Evolutionary conservation across 208 protist genomes (phyloP), one percentile per base, ranked within the genome.

Genomic region (Acanthamoeba healyi): DNA sequence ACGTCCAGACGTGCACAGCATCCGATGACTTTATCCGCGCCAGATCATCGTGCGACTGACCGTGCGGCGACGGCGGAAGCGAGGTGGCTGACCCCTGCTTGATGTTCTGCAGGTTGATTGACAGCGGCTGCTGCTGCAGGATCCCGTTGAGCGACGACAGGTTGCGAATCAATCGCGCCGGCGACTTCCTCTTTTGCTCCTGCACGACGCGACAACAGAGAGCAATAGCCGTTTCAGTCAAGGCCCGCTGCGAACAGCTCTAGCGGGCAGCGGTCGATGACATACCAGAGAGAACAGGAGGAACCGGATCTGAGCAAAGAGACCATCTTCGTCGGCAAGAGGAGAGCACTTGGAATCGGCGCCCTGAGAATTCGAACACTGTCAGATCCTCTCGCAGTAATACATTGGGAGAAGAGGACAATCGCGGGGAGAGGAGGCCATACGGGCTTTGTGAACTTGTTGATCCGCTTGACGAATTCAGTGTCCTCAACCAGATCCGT

Each of bases 401-500:
- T 2, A 38, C 67, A n/a, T n/a, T n/a, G n/a, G n/a, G n/a, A n/a
- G n/a, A n/a, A n/a, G n/a, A n/a, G n/a, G n/a, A n/a, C n/a, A n/a
- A n/a, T n/a, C n/a, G n/a, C n/a, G n/a, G n/a, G n/a, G n/a, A n/a
- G n/a, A 38, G 9, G n/a, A 17, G 17, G 24, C 38, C 29, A 46
- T 77, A 77, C 67, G 19, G 67, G 67, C 26, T 77, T 77, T 15
- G 67, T 77, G 67, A 77, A 77, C 38, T 77, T 77, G 67, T 77
- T 77, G 67, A 77, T 36, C 32, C 3, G 17, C 12, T 77, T 36
- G 19, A 77, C 67, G n/a, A 77, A 77, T n/a, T 77, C 67, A 5
- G 67, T 9, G 67, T 77, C 67, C 3, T 77, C 67, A 17, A 38
- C 67, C 32, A 77, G 67, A 29, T 77, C 67, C 19, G 67, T n/a